Percentiles rank a stretch among this genome's conserved stretches.
Evolutionary conservation across 1,139 yeast genomes (phyloP).

Genomic region (Nematodospora anomalae): DNA sequence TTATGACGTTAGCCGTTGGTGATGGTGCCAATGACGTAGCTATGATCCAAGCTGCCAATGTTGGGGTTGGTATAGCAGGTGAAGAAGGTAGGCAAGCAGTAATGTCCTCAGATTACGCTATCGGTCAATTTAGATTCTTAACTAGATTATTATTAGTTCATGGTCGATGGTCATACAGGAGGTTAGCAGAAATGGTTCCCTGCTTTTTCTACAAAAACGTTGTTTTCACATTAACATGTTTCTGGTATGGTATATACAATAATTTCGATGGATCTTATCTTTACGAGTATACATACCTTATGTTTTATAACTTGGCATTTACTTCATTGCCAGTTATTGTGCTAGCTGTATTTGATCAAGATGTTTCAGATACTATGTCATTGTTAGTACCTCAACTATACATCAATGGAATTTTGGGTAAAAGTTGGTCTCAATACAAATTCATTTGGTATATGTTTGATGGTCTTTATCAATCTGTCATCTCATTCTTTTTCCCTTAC

Average conservation of each 20-base stretch:
- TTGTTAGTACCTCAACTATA: constrained; percentile 60
- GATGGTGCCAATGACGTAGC: constrained; percentile 73
- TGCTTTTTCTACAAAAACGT: constrained; percentile 65
- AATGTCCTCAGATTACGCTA: constrained; percentile 67
- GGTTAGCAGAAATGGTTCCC: constrained; percentile 65
- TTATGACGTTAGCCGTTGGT: constrained; percentile 67
- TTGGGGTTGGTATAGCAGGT: constrained; percentile 69
- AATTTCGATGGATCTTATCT: constrained; percentile 63
- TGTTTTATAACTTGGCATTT: constrained; percentile 65
- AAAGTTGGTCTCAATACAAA: constrained; percentile 54
- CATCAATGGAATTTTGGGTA: constrained; percentile 52
- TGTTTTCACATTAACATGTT: constrained; percentile 58
- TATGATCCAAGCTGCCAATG: constrained; percentile 66
- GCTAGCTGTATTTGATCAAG: constrained; percentile 61
- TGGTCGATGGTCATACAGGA: constrained; percentile 65
- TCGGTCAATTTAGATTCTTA: constrained; percentile 60
- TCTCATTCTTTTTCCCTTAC: constrained; percentile 57
- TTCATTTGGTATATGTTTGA: constrained; percentile 59
- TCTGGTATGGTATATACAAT: constrained; percentile 61
- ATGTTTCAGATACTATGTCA: constrained; percentile 58
- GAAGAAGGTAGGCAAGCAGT: constrained; percentile 71
- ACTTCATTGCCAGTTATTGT: constrained; percentile 63
- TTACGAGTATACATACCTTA: constrained; percentile 60
- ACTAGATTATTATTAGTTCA: constrained; percentile 57
- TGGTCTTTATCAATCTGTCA: constrained; percentile 57